phyloP scores from a whole-genome alignment of 1,139 yeast genomes.

The Pichia sp. region DNA sequence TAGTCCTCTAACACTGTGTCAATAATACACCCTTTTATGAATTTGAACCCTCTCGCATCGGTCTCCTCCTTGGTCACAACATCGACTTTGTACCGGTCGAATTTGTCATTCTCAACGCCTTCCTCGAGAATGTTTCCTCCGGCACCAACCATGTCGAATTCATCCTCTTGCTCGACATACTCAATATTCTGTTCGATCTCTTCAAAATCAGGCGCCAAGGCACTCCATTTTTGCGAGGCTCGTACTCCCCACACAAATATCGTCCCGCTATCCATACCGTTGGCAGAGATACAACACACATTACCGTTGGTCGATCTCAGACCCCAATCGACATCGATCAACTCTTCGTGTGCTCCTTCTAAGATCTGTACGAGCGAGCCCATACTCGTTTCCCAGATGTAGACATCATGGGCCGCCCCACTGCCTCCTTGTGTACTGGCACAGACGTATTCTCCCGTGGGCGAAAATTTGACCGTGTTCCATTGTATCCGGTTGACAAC shows the following conservation, averaged over 20 bases:
- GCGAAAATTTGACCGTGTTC: constrained; percentile 76
- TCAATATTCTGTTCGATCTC: constrained; percentile 91
- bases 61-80: constrained; percentile 55
- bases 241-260: constrained; percentile 80
- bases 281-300: constrained; percentile 71
- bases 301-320: constrained; percentile 40
- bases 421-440: constrained; percentile 87
- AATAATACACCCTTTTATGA: constrained; percentile 39
- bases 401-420: constrained; percentile 83
- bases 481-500: constrained; percentile 85
- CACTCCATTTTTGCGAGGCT: constrained; percentile 93
- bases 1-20: constrained; percentile 21
- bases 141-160: constrained; percentile 79
- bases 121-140: constrained; percentile 52
- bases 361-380: constrained; percentile 85
- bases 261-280: constrained; percentile 82
- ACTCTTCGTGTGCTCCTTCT: constrained; percentile 88
- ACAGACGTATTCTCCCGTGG: constrained; percentile 77
- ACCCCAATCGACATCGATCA: constrained; percentile 85
- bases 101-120: constrained; percentile 50
- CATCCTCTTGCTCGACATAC: constrained; percentile 86
- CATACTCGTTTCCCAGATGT: constrained; percentile 88
- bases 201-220: constrained; percentile 93
- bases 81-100: constrained; percentile 44
- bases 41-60: constrained; percentile 68